phyloP scores from a whole-genome alignment of 148 eudicot genomes.

The Persicaria tinctoria region DNA sequence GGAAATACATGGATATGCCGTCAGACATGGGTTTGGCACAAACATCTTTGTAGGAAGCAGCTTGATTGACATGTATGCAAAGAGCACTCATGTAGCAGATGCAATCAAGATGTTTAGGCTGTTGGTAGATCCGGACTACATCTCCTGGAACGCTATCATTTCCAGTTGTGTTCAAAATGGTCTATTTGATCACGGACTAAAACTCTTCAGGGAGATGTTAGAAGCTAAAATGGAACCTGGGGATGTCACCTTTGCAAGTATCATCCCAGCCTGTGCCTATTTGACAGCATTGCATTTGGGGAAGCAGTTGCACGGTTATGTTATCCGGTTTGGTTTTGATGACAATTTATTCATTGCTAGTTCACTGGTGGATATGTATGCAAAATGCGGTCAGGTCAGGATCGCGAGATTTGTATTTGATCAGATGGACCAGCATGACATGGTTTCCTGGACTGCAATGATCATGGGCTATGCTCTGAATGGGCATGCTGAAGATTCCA shows the following conservation, averaged over 20 bases:
- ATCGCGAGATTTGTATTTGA: constrained; percentile 53
- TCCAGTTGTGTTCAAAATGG: constrained; percentile 46
- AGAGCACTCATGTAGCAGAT: constrained; percentile 25
- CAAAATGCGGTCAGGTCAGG: constrained; percentile 66
- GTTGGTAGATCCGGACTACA: constrained; percentile 21
- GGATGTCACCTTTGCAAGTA: constrained; percentile 9
- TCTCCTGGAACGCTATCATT: constrained; percentile 41
- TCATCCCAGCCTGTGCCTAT: constrained; percentile 16
- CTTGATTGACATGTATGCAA: constrained; percentile 40
- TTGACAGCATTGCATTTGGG: constrained; percentile 56
- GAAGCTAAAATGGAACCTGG: constrained; percentile 43
- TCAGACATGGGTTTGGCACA: constrained; percentile 22
- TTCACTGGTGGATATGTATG: constrained; percentile 85
- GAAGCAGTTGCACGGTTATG: constrained; percentile 37
- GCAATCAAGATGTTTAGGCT: constrained; percentile 23
- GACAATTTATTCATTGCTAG: constrained; percentile 58
- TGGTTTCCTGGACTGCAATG: constrained; percentile 83
- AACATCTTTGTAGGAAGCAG: constrained; percentile 28
- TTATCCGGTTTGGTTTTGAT: background rate
- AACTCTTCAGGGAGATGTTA: constrained; percentile 64
- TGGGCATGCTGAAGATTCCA: constrained; percentile 30
- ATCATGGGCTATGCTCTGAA: constrained; percentile 42
- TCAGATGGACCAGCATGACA: constrained; percentile 48
- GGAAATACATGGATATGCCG: constrained; percentile 42
- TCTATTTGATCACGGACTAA: constrained; percentile 57